phyloP scores from a whole-genome alignment of 129 eudicot genomes.

The Arctium lappa region DNA sequence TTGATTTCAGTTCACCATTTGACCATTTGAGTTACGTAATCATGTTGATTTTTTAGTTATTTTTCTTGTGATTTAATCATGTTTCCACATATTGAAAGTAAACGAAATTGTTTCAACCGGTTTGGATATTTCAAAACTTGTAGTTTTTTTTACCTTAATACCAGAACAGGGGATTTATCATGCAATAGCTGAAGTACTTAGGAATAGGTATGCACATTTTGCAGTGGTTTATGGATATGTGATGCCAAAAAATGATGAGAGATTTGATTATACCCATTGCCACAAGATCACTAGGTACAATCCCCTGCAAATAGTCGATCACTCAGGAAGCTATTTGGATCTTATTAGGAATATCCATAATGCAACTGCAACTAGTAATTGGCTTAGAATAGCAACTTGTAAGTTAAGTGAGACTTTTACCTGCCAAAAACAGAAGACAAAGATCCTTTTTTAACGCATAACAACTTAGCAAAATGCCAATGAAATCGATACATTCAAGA shows the following conservation, averaged over 20 bases:
- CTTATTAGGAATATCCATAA: neutral
- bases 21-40: neutral
- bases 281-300: neutral
- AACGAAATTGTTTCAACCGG: neutral
- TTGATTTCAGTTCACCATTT: neutral
- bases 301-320: neutral
- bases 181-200: neutral
- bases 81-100: neutral
- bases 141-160: neutral
- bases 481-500: neutral
- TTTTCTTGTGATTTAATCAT: neutral
- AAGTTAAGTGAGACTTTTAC: neutral
- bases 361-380: neutral
- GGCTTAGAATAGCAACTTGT: neutral
- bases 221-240: no score
- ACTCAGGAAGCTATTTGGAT: neutral
- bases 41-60: neutral
- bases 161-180: neutral
- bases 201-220: neutral
- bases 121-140: neutral
- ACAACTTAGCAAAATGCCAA: neutral
- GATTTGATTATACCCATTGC: no score
- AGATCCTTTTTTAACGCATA: neutral
- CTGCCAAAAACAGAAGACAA: neutral
- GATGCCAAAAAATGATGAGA: no score